These are phyloP conservation scores for Cordyceps cicadae DNA, from an alignment of 2,329 filamentous ascomycete species.

Conservation along the genomic window DNA sequence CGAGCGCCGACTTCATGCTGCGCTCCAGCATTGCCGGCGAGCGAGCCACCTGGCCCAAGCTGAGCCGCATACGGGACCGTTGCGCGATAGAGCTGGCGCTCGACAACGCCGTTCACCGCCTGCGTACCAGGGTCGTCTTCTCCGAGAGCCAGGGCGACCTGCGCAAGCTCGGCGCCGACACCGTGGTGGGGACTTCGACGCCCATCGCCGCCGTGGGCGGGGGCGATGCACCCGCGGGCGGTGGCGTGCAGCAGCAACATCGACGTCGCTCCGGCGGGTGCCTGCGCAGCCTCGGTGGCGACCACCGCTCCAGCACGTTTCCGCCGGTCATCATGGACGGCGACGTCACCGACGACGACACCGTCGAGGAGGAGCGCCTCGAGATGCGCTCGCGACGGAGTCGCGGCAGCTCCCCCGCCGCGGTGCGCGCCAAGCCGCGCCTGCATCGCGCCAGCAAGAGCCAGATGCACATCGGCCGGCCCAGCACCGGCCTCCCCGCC, in stretches of 20 bases:
- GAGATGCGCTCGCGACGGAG: constrained; percentile 31
- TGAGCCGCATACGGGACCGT: constrained; percentile 76
- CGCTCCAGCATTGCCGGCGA: constrained; percentile 70
- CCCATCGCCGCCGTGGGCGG: constrained; percentile 11
- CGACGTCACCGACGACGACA: constrained; percentile 35
- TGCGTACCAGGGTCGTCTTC: constrained; percentile 62
- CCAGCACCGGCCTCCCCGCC: constrained; percentile 7
- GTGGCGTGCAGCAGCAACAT: constrained; percentile 28
- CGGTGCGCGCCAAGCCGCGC: constrained; percentile 29
- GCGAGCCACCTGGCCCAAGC: constrained; percentile 82
- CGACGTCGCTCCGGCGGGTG: constrained; percentile 45
- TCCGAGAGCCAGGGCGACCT: constrained; percentile 56
- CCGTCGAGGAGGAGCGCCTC: constrained; percentile 35
- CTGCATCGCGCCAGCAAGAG: constrained; percentile 35
- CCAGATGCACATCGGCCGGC: constrained; percentile 26
- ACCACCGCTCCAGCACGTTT: constrained; percentile 24
- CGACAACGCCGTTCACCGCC: constrained; percentile 61
- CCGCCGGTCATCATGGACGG: constrained; percentile 17
- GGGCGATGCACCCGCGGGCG: constrained; percentile 14
- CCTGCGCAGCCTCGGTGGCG: constrained; percentile 29
- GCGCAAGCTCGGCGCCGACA: constrained; percentile 32
- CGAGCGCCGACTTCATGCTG: constrained; percentile 78
- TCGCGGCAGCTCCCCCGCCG: constrained; percentile 18
- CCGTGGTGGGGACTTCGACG: constrained; percentile 13
- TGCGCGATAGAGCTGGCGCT: constrained; percentile 83